Conservation (phyloP, 139 green algal genomes). For the Nannochloris sp. region DNA sequence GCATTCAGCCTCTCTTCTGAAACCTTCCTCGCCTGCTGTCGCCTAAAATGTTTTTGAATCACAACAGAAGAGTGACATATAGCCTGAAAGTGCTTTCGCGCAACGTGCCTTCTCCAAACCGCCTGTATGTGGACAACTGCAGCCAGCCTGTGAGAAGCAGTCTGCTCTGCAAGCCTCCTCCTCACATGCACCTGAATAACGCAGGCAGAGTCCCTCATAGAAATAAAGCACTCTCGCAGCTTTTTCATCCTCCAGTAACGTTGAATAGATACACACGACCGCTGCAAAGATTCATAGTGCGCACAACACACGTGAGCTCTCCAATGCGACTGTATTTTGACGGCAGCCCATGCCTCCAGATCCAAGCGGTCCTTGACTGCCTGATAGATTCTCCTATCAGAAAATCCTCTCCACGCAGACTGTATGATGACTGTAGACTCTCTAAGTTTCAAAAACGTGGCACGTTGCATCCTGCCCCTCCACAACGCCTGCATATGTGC, state of each 20-base stretch:
- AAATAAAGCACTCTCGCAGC: not conserved
- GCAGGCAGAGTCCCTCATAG: not conserved
- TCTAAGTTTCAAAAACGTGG: constrained; percentile 1
- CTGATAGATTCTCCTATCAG: constrained; percentile 2
- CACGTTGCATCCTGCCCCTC: constrained; percentile 13
- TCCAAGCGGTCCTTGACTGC: not conserved
- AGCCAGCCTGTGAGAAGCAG: not conserved
- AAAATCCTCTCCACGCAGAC: constrained; percentile 27
- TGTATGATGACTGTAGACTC: constrained; percentile 21
- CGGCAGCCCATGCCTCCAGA: not conserved
- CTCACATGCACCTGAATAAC: not conserved
- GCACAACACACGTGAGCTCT: not conserved
- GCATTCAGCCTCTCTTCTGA: not conserved
- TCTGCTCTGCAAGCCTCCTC: not conserved
- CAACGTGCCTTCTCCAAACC: not conserved
- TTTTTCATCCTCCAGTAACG: not conserved
- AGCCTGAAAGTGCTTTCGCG: not conserved
- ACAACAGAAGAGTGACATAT: not conserved
- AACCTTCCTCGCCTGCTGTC: constrained; percentile 15
- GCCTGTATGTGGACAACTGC: not conserved
- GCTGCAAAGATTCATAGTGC: not conserved
- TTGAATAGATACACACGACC: not conserved
- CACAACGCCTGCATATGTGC: constrained; percentile 34
- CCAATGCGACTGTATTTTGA: constrained; percentile 6
- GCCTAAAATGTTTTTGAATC: constrained; percentile 14